Evolutionary conservation across 805 yeast genomes (phyloP), one percentile per base, ranked within the genome.

Genomic region (Cephaloascus albidus): DNA sequence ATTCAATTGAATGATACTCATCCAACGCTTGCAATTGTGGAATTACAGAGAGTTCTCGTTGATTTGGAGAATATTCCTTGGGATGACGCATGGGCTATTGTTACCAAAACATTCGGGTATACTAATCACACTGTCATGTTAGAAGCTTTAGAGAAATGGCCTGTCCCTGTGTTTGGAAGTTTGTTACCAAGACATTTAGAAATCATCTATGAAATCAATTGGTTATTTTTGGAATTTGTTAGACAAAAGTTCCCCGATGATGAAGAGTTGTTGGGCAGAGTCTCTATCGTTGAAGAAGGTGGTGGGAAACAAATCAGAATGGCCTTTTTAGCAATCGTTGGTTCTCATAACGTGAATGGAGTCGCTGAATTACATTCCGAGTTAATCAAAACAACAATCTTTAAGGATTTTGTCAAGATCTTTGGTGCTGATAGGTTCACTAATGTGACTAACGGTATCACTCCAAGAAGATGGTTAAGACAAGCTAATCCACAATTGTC

Each of bases 61-160:
- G 97, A 88, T 60, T 64, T 82, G 49, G 96, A 89, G 64, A 79
- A 79, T 39, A 67, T 88, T 42, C 73, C 66, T 18, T 89, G 95
- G 96, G 79, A 74, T 49, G 71, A 69, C 36, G 96, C 96, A 31
- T 89, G 96, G 96, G 63, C 63, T 19, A 81, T 89, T 55, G 95
- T 85, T 38, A 77, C 81, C 20, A 58, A 61, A 39, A 86, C 93
- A 3, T 86, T 88, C 58, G 93, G 93, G 42, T 89, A 89, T 70
- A 88, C 97, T 4, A 88, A 88, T 61, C 97, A 88, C 60, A 88
- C 97, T 1, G 97, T 88, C 35, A 81, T 88, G 86, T 81, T 81
- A 44, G 97, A 88, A 68, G 97, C 96, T 18, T 71, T 89, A 45
- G 97, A 88, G 67, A 89, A 85, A 65, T 88, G 97, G 97, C 95